A percentile compares a stretch with the other conserved stretches of the same genome.
Conservation (phyloP, 2,329 filamentous ascomycete species). For the Zymoseptoria tritici region DNA sequence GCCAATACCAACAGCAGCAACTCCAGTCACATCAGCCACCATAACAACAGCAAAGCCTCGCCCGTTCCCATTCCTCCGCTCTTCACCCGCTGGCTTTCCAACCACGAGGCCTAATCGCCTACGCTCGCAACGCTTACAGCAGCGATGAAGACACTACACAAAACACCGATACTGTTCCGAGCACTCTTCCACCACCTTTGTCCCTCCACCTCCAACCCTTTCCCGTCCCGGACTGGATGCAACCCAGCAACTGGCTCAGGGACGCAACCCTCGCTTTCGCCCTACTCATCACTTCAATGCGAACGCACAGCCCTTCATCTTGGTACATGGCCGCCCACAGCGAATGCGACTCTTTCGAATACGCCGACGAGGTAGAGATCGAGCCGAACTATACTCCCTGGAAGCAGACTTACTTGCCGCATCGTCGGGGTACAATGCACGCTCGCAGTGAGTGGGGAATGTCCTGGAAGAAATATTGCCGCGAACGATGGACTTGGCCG, state of each 20-base stretch:
- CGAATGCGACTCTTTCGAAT: neutral
- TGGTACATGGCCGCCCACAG: neutral
- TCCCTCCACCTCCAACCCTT: neutral
- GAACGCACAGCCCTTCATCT: neutral
- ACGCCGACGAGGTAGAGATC: neutral
- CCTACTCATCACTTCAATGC: neutral
- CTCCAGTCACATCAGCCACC: neutral
- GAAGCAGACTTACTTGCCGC: no score
- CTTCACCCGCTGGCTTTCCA: neutral
- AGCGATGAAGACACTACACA: no score
- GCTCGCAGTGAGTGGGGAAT: neutral
- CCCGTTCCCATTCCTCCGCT: neutral
- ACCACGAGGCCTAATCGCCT: neutral
- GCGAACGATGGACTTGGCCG: neutral
- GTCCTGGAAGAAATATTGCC: neutral
- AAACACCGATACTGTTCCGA: neutral
- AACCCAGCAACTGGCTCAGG: neutral
- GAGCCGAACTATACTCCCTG: neutral
- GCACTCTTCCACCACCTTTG: neutral
- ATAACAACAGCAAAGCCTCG: neutral
- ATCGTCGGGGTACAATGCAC: neutral
- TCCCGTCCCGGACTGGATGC: neutral
- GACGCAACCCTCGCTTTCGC: neutral
- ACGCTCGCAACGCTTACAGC: neutral
- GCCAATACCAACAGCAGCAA: neutral